phyloP scores from a whole-genome alignment of 2,329 filamentous ascomycete species.

The Claviceps capensis region DNA sequence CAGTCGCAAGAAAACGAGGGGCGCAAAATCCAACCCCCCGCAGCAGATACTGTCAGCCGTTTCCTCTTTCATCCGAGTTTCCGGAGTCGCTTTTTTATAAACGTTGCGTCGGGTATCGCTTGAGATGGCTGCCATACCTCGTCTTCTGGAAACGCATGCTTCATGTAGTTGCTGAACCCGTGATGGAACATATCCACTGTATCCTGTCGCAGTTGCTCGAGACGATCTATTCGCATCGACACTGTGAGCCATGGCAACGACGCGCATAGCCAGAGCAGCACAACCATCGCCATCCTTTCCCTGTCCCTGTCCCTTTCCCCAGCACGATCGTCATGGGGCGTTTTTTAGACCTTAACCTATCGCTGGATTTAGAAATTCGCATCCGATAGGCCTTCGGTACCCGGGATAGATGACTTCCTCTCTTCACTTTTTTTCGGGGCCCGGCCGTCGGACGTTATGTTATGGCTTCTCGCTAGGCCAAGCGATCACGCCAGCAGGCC shows the following conservation, averaged over 20 bases:
- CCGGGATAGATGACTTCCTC: no score
- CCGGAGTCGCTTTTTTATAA: not conserved
- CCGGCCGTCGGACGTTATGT: no score
- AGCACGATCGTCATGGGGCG: no score
- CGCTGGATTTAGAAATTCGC: no score
- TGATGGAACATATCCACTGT: conserved; percentile 85
- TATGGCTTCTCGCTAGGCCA: no score
- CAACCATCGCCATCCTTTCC: conserved; percentile 17
- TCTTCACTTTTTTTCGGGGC: no score
- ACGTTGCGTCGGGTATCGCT: not conserved
- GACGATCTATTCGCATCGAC: conserved; percentile 42
- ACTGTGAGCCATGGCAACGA: conserved; percentile 27
- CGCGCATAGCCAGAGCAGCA: conserved; percentile 14
- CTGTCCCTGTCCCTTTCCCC: not conserved
- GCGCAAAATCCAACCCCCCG: not conserved
- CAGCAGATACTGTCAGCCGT: not conserved
- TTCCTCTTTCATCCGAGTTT: not conserved
- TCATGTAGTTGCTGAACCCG: conserved; percentile 91
- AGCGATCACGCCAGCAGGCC: no score
- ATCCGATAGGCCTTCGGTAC: no score
- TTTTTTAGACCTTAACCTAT: no score
- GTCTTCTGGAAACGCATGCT: conserved; percentile 87
- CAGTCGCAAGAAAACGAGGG: not conserved
- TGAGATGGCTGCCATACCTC: conserved; percentile 37
- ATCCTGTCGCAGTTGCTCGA: conserved; percentile 42